phyloP scores from a whole-genome alignment of 2,329 filamentous ascomycete species.

The Diaporthe batatas region DNA sequence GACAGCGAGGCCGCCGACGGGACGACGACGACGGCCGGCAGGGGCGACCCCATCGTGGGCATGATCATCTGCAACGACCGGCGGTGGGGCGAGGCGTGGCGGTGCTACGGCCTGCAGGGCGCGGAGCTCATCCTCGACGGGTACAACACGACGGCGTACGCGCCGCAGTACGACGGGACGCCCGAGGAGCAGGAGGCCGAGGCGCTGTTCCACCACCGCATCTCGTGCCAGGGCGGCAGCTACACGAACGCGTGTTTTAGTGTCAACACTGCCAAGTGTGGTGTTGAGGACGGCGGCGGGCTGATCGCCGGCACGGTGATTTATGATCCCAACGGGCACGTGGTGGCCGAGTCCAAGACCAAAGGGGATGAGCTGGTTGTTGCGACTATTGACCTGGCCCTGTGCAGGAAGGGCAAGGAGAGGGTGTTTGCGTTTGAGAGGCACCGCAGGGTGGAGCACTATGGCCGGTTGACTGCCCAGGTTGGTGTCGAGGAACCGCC shows the following conservation, averaged over 20 bases:
- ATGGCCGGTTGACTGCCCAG: constrained; percentile 56
- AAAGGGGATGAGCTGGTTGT: constrained; percentile 64
- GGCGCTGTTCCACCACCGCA: constrained; percentile 64
- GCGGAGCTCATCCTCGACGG: constrained; percentile 53
- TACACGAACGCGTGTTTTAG: constrained; percentile 67
- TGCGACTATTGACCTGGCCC: constrained; percentile 62
- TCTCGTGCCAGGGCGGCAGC: constrained; percentile 65
- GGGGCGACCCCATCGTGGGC: constrained; percentile 64
- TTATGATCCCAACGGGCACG: constrained; percentile 55
- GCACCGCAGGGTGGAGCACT: constrained; percentile 60
- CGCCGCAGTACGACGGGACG: constrained; percentile 56
- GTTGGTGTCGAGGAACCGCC: constrained; percentile 53
- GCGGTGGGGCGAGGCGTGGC: constrained; percentile 67
- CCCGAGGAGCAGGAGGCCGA: constrained; percentile 59
- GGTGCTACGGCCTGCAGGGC: constrained; percentile 62
- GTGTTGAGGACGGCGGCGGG: constrained; percentile 57
- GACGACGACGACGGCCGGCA: constrained; percentile 49
- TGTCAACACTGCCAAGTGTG: constrained; percentile 63
- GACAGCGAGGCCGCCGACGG: background rate
- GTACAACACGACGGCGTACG: constrained; percentile 65
- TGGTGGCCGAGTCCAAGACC: constrained; percentile 63
- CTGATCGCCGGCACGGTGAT: constrained; percentile 41
- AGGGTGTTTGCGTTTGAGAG: constrained; percentile 61
- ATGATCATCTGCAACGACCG: constrained; percentile 70
- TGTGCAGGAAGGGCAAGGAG: constrained; percentile 62